A percentile compares a stretch with the other conserved stretches of the same genome.
Evolutionary conservation across 768 basidiomycete species (phyloP).

Genomic region (Panaeolus papilionaceus): DNA sequence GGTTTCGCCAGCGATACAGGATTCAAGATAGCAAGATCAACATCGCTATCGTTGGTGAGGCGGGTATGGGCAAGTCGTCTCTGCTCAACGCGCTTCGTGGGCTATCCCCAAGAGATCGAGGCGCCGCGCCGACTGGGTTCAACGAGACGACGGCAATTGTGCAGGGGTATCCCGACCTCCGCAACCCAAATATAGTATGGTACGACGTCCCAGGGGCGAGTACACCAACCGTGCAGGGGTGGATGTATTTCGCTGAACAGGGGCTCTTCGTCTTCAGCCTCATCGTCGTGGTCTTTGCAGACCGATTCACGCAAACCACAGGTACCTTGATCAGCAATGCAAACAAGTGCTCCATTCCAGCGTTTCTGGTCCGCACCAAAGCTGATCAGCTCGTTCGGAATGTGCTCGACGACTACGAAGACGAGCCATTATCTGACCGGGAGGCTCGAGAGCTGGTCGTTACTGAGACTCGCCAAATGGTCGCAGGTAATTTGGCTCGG

Average conservation of each 20-base stretch:
- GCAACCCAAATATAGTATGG: slow-evolving; percentile 35
- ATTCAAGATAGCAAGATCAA: slow-evolving; percentile 17
- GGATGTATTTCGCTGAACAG: slow-evolving; percentile 43
- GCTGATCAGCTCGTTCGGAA: slow-evolving; percentile 22
- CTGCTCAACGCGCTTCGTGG: slow-evolving; percentile 44
- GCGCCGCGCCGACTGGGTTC: slow-evolving; percentile 33
- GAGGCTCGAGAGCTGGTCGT: neutral
- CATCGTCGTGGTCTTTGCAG: slow-evolving; percentile 38
- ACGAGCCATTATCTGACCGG: neutral
- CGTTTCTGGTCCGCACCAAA: slow-evolving; percentile 43
- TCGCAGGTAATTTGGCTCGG: neutral
- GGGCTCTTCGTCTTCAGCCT: slow-evolving; percentile 43
- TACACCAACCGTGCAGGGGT: slow-evolving; percentile 35
- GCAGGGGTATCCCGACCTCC: slow-evolving; percentile 33
- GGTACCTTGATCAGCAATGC: slow-evolving; percentile 38
- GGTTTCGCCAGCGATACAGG: too few relatives aligned
- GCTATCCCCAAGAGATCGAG: slow-evolving; percentile 26
- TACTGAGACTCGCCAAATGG: neutral
- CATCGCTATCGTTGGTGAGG: slow-evolving; percentile 39
- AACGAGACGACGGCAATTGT: slow-evolving; percentile 14
- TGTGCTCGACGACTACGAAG: slow-evolving; percentile 23
- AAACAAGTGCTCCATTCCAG: slow-evolving; percentile 36
- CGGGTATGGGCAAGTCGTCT: slow-evolving; percentile 44
- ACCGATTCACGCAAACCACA: slow-evolving; percentile 40
- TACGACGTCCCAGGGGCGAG: slow-evolving; percentile 43